Evolutionary conservation across 2,329 filamentous ascomycete genomes (phyloP).

Genomic region (Aspergillus sp.): DNA sequence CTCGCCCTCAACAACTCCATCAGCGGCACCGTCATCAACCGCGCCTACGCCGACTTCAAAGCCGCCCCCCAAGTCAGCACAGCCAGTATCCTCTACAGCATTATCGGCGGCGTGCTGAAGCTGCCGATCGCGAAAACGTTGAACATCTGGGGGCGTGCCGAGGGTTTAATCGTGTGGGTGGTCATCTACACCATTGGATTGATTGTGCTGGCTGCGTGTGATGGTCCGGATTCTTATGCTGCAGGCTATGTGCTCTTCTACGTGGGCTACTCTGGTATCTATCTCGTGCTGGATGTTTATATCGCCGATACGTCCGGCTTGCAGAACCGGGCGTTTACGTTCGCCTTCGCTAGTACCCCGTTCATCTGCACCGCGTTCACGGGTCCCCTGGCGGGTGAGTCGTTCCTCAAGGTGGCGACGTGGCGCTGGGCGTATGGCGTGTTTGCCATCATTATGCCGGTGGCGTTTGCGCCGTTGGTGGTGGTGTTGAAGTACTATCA

Average conservation of each 20-base stretch:
- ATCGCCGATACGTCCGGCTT: slow-evolving; percentile 65
- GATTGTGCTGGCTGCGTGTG: slow-evolving; percentile 64
- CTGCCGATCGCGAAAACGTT: slow-evolving; percentile 64
- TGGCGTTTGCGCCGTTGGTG: slow-evolving; percentile 58
- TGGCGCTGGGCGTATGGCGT: slow-evolving; percentile 66
- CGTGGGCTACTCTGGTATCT: slow-evolving; percentile 59
- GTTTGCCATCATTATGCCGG: slow-evolving; percentile 62
- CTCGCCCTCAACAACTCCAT: slow-evolving; percentile 48
- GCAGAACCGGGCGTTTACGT: slow-evolving; percentile 62
- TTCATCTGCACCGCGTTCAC: slow-evolving; percentile 63
- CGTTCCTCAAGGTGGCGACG: slow-evolving; percentile 50
- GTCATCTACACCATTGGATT: slow-evolving; percentile 52
- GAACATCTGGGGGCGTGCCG: slow-evolving; percentile 63
- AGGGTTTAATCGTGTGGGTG: slow-evolving; percentile 57
- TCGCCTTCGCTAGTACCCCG: slow-evolving; percentile 61
- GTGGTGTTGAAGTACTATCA: slow-evolving; percentile 59
- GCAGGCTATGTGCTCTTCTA: slow-evolving; percentile 65
- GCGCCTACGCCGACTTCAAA: slow-evolving; percentile 55
- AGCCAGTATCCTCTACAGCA: slow-evolving; percentile 55
- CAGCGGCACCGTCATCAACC: slow-evolving; percentile 48
- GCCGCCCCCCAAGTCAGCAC: slow-evolving; percentile 54
- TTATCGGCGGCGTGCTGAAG: slow-evolving; percentile 61
- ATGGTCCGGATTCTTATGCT: slow-evolving; percentile 62
- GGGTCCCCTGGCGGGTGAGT: slow-evolving; percentile 54
- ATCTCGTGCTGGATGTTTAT: slow-evolving; percentile 60